These are phyloP conservation scores for Paramecium pentaurelia DNA, from an alignment of 73 alveolate species.

Conservation along the genomic window DNA sequence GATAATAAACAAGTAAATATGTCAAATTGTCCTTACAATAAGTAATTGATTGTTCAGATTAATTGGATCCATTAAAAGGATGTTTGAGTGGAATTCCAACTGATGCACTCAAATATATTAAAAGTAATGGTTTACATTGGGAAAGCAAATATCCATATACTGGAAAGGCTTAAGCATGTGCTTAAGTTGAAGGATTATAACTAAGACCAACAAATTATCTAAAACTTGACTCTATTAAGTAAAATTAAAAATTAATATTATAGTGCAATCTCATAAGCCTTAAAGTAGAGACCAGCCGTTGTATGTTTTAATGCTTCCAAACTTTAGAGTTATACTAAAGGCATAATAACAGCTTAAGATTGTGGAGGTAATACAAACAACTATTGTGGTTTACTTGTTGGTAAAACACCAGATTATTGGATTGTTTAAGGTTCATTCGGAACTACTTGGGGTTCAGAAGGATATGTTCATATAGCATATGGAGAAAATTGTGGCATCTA, in stretches of 20 bases:
- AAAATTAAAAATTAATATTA: neutral
- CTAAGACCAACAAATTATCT: neutral
- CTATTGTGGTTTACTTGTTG: constrained; percentile 84
- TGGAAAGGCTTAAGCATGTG: neutral
- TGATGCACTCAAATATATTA: neutral
- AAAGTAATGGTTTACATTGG: neutral
- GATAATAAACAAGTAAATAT: neutral
- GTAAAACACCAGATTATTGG: constrained; percentile 60
- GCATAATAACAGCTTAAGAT: neutral
- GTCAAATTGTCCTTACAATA: neutral
- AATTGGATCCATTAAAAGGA: neutral
- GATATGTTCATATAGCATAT: constrained; percentile 54
- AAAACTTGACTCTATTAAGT: neutral
- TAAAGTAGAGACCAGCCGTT: neutral
- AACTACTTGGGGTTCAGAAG: constrained; percentile 63
- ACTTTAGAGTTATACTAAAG: neutral
- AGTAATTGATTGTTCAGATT: constrained; percentile 11
- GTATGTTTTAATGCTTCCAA: constrained; percentile 35
- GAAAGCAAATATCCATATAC: neutral
- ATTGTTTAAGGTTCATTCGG: constrained; percentile 66
- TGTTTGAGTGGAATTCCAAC: neutral
- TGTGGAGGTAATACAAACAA: neutral
- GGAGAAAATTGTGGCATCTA: neutral
- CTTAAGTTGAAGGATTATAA: neutral
- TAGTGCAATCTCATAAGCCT: neutral